A percentile compares a stretch with the other conserved stretches of the same genome.
Evolutionary conservation across 495 filamentous ascomycete species (phyloP).

Genomic region (Aspergillus coremiiformis): DNA sequence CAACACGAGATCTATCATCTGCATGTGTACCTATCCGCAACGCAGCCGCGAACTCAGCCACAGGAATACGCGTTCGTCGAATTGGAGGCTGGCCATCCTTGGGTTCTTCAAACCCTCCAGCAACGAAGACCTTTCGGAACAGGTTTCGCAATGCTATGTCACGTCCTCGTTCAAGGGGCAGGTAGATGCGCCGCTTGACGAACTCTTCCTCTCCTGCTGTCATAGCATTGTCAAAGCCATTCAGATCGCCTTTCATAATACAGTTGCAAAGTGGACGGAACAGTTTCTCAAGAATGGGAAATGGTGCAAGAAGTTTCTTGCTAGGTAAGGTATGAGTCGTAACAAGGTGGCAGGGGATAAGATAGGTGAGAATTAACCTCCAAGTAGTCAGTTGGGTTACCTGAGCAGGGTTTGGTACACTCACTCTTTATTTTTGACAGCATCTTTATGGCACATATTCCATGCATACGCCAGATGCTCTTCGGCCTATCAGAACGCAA

Average conservation of each 20-base stretch:
- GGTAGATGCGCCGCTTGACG: conserved; percentile 89
- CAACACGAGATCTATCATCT: conserved; percentile 57
- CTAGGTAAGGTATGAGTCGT: conserved; percentile 80
- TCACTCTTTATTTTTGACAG: conserved; percentile 72
- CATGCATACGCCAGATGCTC: conserved; percentile 70
- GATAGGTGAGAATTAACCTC: conserved; percentile 88
- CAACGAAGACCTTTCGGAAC: conserved; percentile 80
- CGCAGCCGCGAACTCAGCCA: conserved; percentile 70
- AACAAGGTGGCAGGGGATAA: conserved; percentile 84
- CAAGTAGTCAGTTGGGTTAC: conserved; percentile 19
- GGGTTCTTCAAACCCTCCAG: conserved; percentile 65
- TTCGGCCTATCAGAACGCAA: conserved; percentile 54
- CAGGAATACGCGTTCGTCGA: conserved; percentile 67
- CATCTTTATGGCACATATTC: conserved; percentile 62
- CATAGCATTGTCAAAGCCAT: conserved; percentile 78
- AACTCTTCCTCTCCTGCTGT: conserved; percentile 76
- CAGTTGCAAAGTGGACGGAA: conserved; percentile 69
- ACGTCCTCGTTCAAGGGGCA: conserved; percentile 84
- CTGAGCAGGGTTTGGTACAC: conserved; percentile 14
- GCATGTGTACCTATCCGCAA: conserved; percentile 45
- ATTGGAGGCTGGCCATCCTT: conserved; percentile 58
- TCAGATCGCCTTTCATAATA: conserved; percentile 75
- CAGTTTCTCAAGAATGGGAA: conserved; percentile 67
- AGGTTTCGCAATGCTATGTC: conserved; percentile 88
- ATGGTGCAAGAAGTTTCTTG: conserved; percentile 57